Percentiles rank a stretch among this genome's conserved stretches.
Conservation (phyloP, 2,329 filamentous ascomycete genomes). For the Catunica adiposa region DNA sequence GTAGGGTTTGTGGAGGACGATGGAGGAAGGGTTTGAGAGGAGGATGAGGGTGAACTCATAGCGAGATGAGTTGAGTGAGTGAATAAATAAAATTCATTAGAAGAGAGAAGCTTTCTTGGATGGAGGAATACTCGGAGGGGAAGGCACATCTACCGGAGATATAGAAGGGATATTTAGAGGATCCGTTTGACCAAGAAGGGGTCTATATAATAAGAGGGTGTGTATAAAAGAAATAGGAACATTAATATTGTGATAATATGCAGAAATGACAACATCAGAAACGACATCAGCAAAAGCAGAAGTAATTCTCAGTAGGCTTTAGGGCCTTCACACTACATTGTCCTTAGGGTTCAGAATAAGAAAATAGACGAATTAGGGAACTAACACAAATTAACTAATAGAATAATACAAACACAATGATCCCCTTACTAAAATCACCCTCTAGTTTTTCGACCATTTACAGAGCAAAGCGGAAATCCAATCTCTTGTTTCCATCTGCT, state of each 20-base stretch:
- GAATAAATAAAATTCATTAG: background rate
- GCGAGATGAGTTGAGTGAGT: background rate
- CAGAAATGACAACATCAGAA: background rate
- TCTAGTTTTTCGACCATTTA: conserved; percentile 4
- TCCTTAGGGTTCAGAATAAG: background rate
- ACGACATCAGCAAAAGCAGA: background rate
- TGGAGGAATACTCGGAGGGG: background rate
- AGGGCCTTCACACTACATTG: no score
- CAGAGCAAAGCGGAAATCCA: conserved; percentile 17
- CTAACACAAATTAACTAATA: background rate
- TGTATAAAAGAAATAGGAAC: background rate
- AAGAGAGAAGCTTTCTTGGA: background rate
- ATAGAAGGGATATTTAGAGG: background rate
- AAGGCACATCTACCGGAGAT: background rate
- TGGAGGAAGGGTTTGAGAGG: background rate
- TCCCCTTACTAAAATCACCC: background rate
- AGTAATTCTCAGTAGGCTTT: no score
- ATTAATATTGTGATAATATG: background rate
- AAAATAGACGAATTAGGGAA: background rate
- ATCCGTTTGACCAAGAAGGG: background rate
- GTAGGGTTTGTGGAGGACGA: background rate
- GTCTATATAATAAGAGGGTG: background rate
- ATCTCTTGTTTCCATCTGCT: conserved; percentile 16
- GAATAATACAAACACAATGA: background rate
- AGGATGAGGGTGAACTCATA: background rate